phyloP scores from a whole-genome alignment of 345 rosid genomes.

The Arabidopsis suecica region DNA sequence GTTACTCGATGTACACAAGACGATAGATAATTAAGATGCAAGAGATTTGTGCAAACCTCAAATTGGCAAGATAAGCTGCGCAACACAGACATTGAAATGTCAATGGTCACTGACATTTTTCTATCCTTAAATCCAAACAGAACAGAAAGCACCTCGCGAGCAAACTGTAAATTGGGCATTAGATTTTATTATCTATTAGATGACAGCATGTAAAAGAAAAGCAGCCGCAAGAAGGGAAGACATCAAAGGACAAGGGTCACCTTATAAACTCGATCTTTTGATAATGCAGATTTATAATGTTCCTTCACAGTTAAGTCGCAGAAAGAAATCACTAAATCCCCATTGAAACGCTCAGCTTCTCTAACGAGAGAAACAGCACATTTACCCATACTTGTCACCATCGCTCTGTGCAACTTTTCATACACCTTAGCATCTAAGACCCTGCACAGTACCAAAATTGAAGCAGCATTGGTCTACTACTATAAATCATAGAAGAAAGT shows the following conservation, averaged over 20 bases:
- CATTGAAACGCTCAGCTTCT: slow-evolving; percentile 55
- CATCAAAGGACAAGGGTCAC: slow-evolving; percentile 47
- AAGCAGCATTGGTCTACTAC: slow-evolving; percentile 26
- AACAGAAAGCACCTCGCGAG: slow-evolving; percentile 63
- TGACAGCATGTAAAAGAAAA: slow-evolving; percentile 7
- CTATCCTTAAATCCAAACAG: slow-evolving; percentile 53
- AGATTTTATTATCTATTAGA: slow-evolving; percentile 1
- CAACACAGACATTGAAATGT: slow-evolving; percentile 50
- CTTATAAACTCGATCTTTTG: slow-evolving; percentile 69
- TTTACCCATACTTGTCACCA: slow-evolving; percentile 58
- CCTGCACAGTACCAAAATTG: slow-evolving; percentile 45
- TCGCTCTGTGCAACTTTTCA: slow-evolving; percentile 64
- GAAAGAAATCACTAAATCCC: slow-evolving; percentile 54
- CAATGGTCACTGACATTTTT: slow-evolving; percentile 44
- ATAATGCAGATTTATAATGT: slow-evolving; percentile 55
- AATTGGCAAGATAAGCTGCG: slow-evolving; percentile 53
- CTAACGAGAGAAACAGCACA: slow-evolving; percentile 60
- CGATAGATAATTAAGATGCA: slow-evolving; percentile 4
- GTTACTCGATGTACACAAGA: slow-evolving; percentile 5
- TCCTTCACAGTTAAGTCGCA: slow-evolving; percentile 51
- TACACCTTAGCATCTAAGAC: slow-evolving; percentile 60
- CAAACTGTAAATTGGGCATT: slow-evolving; percentile 57
- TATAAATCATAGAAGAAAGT: slow-evolving; percentile 2
- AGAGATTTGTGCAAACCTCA: slow-evolving; percentile 55
- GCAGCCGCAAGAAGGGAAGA: slow-evolving; percentile 11